Conservation (phyloP, 192 early-diverging fungal genomes). For the Lobosporangium transversale region DNA sequence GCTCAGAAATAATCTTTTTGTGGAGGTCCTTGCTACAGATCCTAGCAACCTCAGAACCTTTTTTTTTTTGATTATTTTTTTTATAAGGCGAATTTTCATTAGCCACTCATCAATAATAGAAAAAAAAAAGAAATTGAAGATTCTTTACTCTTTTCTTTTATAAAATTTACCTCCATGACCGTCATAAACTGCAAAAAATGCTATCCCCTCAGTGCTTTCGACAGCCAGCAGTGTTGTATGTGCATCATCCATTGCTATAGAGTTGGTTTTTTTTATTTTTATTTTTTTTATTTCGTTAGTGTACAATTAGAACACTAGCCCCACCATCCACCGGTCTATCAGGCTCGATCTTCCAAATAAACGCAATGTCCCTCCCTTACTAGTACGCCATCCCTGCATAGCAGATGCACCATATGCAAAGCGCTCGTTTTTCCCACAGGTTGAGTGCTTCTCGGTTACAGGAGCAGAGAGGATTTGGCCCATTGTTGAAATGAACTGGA, state of each 20-base stretch:
- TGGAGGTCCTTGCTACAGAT: slow-evolving; percentile 86
- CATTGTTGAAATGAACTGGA: no score
- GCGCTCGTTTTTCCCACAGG: slow-evolving; percentile 75
- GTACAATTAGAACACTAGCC: background rate
- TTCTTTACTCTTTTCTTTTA: background rate
- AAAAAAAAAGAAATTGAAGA: background rate
- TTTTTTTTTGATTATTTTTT: no score
- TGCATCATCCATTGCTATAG: slow-evolving; percentile 65
- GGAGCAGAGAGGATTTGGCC: slow-evolving; percentile 97
- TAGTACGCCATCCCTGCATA: slow-evolving; percentile 99
- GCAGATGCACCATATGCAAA: slow-evolving; percentile 86
- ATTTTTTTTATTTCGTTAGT: background rate
- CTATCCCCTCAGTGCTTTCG: slow-evolving; percentile 66
- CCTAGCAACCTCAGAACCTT: slow-evolving; percentile 86
- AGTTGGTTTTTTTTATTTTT: no score
- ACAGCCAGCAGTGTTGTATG: slow-evolving; percentile 88
- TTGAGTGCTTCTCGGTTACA: slow-evolving; percentile 88
- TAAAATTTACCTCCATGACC: slow-evolving; percentile 85
- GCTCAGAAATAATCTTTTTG: slow-evolving; percentile 70
- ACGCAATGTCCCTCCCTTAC: slow-evolving; percentile 47
- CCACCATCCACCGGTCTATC: background rate
- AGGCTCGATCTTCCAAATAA: background rate
- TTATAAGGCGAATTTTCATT: no score
- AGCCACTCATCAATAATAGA: slow-evolving; percentile 54
- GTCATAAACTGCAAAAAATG: slow-evolving; percentile 98